Base-by-base conservation (phyloP, 73 alveolate genomes). In the Paramecium sonneborni region DNA sequence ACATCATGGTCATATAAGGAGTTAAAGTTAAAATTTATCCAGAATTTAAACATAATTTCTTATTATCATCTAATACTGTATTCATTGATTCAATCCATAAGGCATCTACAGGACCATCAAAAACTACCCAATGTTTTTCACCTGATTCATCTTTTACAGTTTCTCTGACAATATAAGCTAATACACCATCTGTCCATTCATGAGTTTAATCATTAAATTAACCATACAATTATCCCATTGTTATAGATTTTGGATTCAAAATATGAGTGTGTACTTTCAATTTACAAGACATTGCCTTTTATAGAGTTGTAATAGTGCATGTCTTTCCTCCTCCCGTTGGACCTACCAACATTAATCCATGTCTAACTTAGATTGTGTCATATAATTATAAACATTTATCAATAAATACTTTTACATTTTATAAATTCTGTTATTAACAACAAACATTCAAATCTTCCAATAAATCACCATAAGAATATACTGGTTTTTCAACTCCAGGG, bases 251-350 rank as follows among this genome's bases (percentile, higher is more conserved):
- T 9, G 99, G 99, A 94, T 98, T 98, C 92, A 98, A 85, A 55
- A 96, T 90, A 89, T 96, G 97, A 82, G 96, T 95, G 94, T 97
- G 97, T 86, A 97, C 99, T 92, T 93, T 92, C 35, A 41, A 52
- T 76, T 76, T 92, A 68, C 93, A 95, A 57, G 98, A 88, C 97
- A 98, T 97, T 21, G 99, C 98, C 55, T 95, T 93, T 72, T 94
- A 93, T 38, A 98, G 93, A 7, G 95, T 94, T 93, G 93, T 94
- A 93, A 97, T 96, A 90, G 96, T 97, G 56, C 96, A 92, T 18
- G 99, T 94, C 86, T 98, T 97, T 26, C 99, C 99, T 70, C 99
- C 99, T 15, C 99, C 99, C 21, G 99, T 98, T 2, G 99, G 99
- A 3, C 99, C 99, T 6, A 98, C 99, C 62, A 98, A 92, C 99